A percentile compares a stretch with the other conserved stretches of the same genome.
phyloP scores from a whole-genome alignment of 331 rosid genomes.

The Spiraea crenata region DNA sequence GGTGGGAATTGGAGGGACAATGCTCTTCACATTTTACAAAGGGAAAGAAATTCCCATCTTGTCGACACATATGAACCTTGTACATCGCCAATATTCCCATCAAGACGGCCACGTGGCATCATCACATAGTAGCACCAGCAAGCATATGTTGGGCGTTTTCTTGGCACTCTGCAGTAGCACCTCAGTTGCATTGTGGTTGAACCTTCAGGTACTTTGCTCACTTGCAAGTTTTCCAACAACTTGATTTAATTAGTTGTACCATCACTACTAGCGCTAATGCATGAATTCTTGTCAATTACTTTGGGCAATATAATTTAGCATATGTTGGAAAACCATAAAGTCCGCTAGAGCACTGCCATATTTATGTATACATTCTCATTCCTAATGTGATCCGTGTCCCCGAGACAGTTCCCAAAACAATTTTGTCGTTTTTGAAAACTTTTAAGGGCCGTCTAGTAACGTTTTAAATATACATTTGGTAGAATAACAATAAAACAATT shows the following conservation, averaged over 20 bases:
- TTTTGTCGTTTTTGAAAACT: no score
- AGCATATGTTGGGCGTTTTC: constrained; percentile 37
- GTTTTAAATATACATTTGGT: no score
- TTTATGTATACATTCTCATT: no score
- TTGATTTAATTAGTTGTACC: neutral
- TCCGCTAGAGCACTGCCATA: no score
- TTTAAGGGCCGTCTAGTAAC: no score
- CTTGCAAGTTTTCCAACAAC: neutral
- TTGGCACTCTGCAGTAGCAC: constrained; percentile 44
- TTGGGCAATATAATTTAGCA: no score
- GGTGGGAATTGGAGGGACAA: constrained; percentile 67
- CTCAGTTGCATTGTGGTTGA: constrained; percentile 57
- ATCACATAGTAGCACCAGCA: neutral
- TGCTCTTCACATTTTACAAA: constrained; percentile 57
- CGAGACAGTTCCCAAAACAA: no score
- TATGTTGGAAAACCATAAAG: no score
- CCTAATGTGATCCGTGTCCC: no score
- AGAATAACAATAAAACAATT: no score
- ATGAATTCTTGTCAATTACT: no score
- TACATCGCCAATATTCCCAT: constrained; percentile 9
- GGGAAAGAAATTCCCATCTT: constrained; percentile 45
- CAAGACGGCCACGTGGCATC: constrained; percentile 9
- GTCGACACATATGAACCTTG: constrained; percentile 42
- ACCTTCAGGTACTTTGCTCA: constrained; percentile 48
- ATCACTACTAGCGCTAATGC: neutral